Evolutionary conservation across 768 basidiomycete genomes (phyloP).

Genomic region (Steccherinum ochraceum): DNA sequence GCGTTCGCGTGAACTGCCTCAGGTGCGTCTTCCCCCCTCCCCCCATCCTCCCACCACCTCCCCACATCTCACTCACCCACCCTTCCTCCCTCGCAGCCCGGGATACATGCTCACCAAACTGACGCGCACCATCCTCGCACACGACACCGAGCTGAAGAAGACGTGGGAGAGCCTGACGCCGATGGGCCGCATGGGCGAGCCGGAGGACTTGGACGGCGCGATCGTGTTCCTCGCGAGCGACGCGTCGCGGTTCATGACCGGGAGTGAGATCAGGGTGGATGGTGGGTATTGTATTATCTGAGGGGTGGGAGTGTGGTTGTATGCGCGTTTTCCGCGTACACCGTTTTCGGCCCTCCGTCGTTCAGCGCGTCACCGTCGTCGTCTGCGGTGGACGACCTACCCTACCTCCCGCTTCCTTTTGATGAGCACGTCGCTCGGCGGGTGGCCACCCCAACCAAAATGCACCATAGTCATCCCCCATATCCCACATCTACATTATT

Average conservation of each 20-base stretch:
- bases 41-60: no score
- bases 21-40: conserved; percentile 42
- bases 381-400: not conserved
- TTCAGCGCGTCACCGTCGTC: not conserved
- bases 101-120: conserved; percentile 95
- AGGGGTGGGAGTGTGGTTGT: no score
- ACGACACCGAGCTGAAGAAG: conserved; percentile 72
- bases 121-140: conserved; percentile 74
- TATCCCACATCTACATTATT: not conserved
- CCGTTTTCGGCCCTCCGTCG: not conserved
- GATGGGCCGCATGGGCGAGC: conserved; percentile 87
- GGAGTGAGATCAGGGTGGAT: conserved; percentile 78
- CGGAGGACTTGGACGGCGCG: conserved; percentile 87
- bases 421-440: no score
- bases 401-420: no score
- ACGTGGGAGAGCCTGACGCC: conserved; percentile 84
- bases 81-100: no score
- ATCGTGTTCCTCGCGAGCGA: conserved; percentile 89
- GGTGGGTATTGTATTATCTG: conserved; percentile 81
- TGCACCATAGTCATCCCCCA: not conserved
- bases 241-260: conserved; percentile 87
- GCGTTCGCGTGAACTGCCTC: conserved; percentile 78
- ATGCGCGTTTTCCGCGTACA: not conserved
- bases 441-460: not conserved
- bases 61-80: no score